A percentile compares a stretch with the other conserved stretches of the same genome.
Conservation (phyloP, 768 basidiomycete genomes). For the Phylloporus scabripes region DNA sequence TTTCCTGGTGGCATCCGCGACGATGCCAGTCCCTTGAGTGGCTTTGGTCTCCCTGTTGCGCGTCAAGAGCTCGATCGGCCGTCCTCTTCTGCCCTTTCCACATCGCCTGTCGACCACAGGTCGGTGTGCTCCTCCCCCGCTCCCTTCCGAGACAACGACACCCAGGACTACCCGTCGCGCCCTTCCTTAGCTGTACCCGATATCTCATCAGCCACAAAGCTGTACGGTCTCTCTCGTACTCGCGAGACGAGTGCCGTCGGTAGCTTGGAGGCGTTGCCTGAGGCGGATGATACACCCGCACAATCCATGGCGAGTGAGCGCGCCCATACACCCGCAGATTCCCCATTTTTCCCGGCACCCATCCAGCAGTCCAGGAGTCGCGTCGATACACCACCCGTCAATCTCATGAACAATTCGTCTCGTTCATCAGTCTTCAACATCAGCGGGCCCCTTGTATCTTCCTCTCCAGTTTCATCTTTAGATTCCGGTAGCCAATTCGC, state of each 20-base stretch:
- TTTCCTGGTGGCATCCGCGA: slow-evolving; percentile 66
- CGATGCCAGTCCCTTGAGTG: slow-evolving; percentile 36
- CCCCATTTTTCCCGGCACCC: slow-evolving; percentile 37
- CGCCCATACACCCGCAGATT: slow-evolving; percentile 21
- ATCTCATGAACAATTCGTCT: slow-evolving; percentile 28
- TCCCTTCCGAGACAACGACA: slow-evolving; percentile 25
- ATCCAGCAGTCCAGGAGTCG: slow-evolving; percentile 37
- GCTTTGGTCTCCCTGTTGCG: slow-evolving; percentile 41
- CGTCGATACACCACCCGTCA: slow-evolving; percentile 44
- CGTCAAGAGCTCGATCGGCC: slow-evolving; percentile 40
- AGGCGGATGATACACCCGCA: slow-evolving; percentile 48
- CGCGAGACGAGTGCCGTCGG: slow-evolving; percentile 49
- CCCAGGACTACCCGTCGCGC: slow-evolving; percentile 29
- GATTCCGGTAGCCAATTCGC: slow-evolving; percentile 67
- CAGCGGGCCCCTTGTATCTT: slow-evolving; percentile 47
- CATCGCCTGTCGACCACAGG: slow-evolving; percentile 59
- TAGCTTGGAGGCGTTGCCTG: slow-evolving; percentile 48
- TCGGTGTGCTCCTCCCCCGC: slow-evolving; percentile 66
- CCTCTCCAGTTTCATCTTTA: slow-evolving; percentile 74
- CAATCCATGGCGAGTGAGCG: slow-evolving; percentile 26
- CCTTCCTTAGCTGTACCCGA: slow-evolving; percentile 35
- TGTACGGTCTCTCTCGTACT: slow-evolving; percentile 36
- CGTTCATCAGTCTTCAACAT: slow-evolving; percentile 41
- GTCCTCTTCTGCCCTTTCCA: slow-evolving; percentile 52
- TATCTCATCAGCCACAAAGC: slow-evolving; percentile 45